A percentile compares a stretch with the other conserved stretches of the same genome.
These are phyloP conservation scores for Calocybe gangraenosa DNA, from an alignment of 768 basidiomycete genomes.

Conservation along the genomic window DNA sequence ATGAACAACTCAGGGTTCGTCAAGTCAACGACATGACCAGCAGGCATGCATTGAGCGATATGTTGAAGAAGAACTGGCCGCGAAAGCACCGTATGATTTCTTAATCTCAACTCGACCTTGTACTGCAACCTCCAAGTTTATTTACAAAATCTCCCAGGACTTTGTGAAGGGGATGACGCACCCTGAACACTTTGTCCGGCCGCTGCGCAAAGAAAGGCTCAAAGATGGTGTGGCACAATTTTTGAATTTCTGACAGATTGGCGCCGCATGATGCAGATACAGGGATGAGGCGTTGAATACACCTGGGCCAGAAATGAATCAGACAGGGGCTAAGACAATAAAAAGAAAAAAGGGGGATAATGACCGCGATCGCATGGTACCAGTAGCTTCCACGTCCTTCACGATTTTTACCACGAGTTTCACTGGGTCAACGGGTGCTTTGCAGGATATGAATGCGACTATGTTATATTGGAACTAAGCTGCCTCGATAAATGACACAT, in stretches of 20 bases:
- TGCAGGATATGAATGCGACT: constrained; percentile 83
- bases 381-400: constrained; percentile 56
- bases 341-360: constrained; percentile 2
- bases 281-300: constrained; percentile 67
- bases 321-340: too few relatives aligned
- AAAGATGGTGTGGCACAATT: constrained; percentile 54
- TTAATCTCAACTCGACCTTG: constrained; percentile 72
- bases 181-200: constrained; percentile 42
- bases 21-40: constrained; percentile 63
- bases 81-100: constrained; percentile 71
- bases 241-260: constrained; percentile 64
- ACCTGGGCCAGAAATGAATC: constrained; percentile 33
- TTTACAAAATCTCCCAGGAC: too few relatives aligned
- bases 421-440: constrained; percentile 73
- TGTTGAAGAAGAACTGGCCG: constrained; percentile 60
- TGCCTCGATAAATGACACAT: background rate
- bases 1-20: constrained; percentile 68
- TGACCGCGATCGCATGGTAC: constrained; percentile 63
- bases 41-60: constrained; percentile 68
- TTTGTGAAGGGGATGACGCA: constrained; percentile 22
- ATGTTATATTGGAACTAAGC: constrained; percentile 49
- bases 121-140: constrained; percentile 42
- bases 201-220: constrained; percentile 46
- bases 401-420: constrained; percentile 62
- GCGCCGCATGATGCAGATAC: constrained; percentile 65